Conservation (phyloP, 2,329 filamentous ascomycete genomes). For the Aureobasidium lini region DNA sequence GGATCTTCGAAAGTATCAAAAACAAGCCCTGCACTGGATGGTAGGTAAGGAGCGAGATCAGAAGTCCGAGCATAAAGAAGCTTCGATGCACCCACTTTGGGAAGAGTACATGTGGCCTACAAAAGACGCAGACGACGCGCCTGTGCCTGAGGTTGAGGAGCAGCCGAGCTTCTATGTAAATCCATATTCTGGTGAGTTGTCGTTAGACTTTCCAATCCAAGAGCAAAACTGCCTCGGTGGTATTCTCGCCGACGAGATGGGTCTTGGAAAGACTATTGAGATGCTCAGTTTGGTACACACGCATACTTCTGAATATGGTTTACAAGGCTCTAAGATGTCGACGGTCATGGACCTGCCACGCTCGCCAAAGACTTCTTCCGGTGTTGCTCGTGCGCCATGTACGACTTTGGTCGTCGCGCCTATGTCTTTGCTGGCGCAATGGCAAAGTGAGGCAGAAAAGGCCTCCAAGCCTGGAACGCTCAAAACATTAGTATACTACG, state of each 20-base stretch:
- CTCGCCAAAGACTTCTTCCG: conserved; percentile 49
- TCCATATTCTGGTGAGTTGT: conserved; percentile 90
- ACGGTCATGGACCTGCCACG: conserved; percentile 54
- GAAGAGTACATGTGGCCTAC: conserved; percentile 88
- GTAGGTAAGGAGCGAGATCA: conserved; percentile 81
- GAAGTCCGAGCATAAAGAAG: conserved; percentile 56
- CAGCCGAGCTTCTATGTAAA: conserved; percentile 86
- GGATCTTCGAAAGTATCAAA: conserved; percentile 84
- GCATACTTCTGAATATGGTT: conserved; percentile 53
- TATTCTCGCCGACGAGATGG: conserved; percentile 95
- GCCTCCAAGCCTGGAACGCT: conserved; percentile 78
- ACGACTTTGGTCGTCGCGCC: conserved; percentile 95
- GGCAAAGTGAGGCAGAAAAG: conserved; percentile 91
- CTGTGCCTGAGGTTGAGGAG: conserved; percentile 56
- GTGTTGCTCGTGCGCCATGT: conserved; percentile 64
- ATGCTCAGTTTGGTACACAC: conserved; percentile 92
- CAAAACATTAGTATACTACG: conserved; percentile 86
- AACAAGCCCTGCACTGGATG: conserved; percentile 96
- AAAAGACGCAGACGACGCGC: conserved; percentile 78
- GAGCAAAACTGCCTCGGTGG: conserved; percentile 93
- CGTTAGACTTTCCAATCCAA: conserved; percentile 82
- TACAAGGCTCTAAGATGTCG: conserved; percentile 7
- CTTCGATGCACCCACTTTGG: conserved; percentile 94
- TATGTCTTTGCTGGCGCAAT: conserved; percentile 93
- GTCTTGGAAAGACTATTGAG: conserved; percentile 94